A percentile compares a stretch with the other conserved stretches of the same genome.
These are phyloP conservation scores for Lotus japonicus DNA, from an alignment of 306 rosid genomes.

Conservation along the genomic window DNA sequence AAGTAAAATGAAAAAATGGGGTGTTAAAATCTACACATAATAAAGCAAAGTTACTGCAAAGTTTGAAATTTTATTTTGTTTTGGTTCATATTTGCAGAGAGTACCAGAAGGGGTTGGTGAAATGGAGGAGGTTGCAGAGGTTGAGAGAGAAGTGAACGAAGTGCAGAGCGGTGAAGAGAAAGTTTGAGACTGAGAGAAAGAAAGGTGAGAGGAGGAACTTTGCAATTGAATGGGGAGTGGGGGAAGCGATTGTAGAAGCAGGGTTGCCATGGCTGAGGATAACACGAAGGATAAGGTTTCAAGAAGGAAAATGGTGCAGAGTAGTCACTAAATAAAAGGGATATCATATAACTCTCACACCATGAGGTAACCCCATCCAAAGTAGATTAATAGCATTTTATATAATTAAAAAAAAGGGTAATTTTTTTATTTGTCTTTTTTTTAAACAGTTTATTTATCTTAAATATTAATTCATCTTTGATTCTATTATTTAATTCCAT, in stretches of 20 bases:
- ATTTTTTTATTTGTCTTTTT: too few relatives aligned
- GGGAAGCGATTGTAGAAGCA: constrained; percentile 49
- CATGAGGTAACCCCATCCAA: too few relatives aligned
- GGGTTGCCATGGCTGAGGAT: constrained; percentile 53
- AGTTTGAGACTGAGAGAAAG: constrained; percentile 60
- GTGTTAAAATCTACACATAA: constrained; percentile 1
- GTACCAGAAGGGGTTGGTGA: constrained; percentile 51
- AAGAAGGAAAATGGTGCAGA: not conserved
- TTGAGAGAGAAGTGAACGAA: constrained; percentile 26
- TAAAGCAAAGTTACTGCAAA: not conserved
- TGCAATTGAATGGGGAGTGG: constrained; percentile 32
- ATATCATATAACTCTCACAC: too few relatives aligned
- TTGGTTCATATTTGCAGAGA: not conserved
- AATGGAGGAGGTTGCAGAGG: constrained; percentile 30
- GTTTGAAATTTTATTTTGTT: not conserved
- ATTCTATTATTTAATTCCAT: too few relatives aligned
- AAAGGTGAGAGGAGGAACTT: constrained; percentile 37
- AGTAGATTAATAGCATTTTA: too few relatives aligned
- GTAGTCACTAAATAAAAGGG: too few relatives aligned
- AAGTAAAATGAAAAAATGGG: not conserved
- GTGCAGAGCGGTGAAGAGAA: constrained; percentile 29
- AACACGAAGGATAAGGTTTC: constrained; percentile 23
- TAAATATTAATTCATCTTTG: too few relatives aligned
- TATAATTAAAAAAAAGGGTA: too few relatives aligned
- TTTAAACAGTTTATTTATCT: too few relatives aligned